Percentiles rank a stretch among this genome's conserved stretches.
Evolutionary conservation across 179 eudicot species (phyloP).

Genomic region (Pouteria campechiana): DNA sequence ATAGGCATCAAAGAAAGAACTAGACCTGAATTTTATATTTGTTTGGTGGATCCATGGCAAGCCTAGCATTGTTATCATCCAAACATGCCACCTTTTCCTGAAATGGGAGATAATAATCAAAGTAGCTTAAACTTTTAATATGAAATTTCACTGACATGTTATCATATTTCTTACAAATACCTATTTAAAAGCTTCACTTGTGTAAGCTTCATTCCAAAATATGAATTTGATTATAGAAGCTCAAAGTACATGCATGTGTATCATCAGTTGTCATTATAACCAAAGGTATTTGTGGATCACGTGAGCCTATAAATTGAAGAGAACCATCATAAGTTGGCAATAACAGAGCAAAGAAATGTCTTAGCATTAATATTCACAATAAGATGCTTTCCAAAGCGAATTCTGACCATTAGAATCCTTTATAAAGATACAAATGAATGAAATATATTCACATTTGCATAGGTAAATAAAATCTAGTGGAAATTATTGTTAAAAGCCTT

Average conservation of each 20-base stretch:
- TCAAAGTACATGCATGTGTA: constrained; percentile 69
- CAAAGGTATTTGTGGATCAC: constrained; percentile 55
- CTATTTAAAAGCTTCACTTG: constrained; percentile 89
- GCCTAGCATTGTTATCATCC: constrained; percentile 94
- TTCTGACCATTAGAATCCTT: no score
- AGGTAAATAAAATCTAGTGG: no score
- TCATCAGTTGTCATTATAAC: constrained; percentile 98
- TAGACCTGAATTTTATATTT: constrained; percentile 78
- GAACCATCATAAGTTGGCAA: not conserved
- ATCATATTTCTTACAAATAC: constrained; percentile 17
- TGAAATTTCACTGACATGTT: not conserved
- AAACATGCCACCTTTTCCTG: constrained; percentile 99
- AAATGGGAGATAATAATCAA: constrained; percentile 1
- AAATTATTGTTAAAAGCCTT: no score
- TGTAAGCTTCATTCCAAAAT: constrained; percentile 81
- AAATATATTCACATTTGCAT: no score
- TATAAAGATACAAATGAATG: no score
- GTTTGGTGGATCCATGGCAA: constrained; percentile 75
- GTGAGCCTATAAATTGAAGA: constrained; percentile 38
- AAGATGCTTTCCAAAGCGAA: no score
- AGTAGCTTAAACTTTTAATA: not conserved
- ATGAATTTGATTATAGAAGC: constrained; percentile 67
- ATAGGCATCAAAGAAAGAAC: not conserved
- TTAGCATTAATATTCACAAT: no score
- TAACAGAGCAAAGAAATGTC: no score